Evolutionary conservation across 805 yeast species (phyloP).

Genomic region (Phaffomyces opuntiae): DNA sequence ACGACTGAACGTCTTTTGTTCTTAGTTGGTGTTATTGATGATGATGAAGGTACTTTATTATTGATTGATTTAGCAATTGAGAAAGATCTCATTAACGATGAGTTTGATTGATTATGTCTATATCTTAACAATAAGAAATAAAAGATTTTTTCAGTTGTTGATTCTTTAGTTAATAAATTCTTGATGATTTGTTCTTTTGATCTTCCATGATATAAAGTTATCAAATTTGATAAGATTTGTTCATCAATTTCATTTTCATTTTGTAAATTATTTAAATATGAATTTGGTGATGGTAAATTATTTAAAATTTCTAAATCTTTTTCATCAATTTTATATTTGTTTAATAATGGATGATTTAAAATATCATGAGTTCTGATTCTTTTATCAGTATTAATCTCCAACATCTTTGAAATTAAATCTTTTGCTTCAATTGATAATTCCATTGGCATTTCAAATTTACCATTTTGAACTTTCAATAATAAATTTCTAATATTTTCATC

Average conservation of each 20-base stretch:
- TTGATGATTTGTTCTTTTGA: conserved; percentile 47
- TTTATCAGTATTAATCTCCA: conserved; percentile 61
- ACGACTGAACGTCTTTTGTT: conserved; percentile 35
- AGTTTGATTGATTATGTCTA: conserved; percentile 54
- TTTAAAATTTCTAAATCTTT: conserved; percentile 21
- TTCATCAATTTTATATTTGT: conserved; percentile 43
- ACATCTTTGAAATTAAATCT: conserved; percentile 57
- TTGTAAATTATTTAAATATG: conserved; percentile 18
- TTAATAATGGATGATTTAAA: conserved; percentile 68
- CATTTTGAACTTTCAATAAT: conserved; percentile 69
- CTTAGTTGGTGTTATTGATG: conserved; percentile 25
- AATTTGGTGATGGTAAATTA: conserved; percentile 26
- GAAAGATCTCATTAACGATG: conserved; percentile 23
- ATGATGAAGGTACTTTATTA: conserved; percentile 7
- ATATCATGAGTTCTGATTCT: conserved; percentile 67
- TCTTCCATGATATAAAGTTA: conserved; percentile 78
- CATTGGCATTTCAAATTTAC: conserved; percentile 65
- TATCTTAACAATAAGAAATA: conserved; percentile 70
- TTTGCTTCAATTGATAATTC: conserved; percentile 58
- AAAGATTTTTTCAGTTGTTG: conserved; percentile 72
- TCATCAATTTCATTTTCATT: conserved; percentile 50
- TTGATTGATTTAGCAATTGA: conserved; percentile 25
- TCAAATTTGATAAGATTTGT: conserved; percentile 68
- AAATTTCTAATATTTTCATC: conserved; percentile 71
- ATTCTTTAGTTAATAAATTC: conserved; percentile 46